Base-by-base conservation (phyloP, 2,329 filamentous ascomycete species). In the Simplicillium sp. region DNA sequence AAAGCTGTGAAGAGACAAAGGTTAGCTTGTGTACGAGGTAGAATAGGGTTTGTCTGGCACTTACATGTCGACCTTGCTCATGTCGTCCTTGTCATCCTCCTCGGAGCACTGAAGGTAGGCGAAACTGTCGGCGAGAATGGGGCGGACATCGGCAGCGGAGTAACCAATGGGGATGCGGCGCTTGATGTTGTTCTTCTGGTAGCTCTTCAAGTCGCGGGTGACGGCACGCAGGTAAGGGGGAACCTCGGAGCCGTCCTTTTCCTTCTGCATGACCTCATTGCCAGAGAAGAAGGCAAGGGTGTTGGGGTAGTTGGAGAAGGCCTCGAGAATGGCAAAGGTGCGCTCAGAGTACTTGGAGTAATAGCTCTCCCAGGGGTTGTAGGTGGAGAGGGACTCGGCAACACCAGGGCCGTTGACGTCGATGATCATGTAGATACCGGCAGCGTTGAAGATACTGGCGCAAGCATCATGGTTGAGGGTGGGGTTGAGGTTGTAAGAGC, bases 141-240 rank as follows among this genome's bases (percentile, higher is more conserved):
- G 65, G 45, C 84, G 80, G 34, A 90, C 85, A 57, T 89, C 84
- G 37, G 84, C 84, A 44, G 84, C 84, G 7, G 83, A 87, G 70
- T 89, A 89, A 35, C 84, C 84, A 43, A 88, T 82, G 16, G 84
- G 84, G 49, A 89, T 84, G 45, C 65, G 51, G 51, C 84, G 82
- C 55, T 77, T 70, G 45, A 75, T 66, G 55, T 84, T 77, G 55
- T 79, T 80, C 62, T 79, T 76, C 65, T 88, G 80, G 68, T 89
- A 89, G 58, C 80, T 82, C 71, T 86, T 87, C 59, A 89, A 70
- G 61, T 89, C 84, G 54, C 84, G 81, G 36, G 82, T 87, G 47
- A 87, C 77, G 46, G 84, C 84, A 61, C 79, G 73, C 50, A 82
- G 68, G 59, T 86, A 89, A n/a, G 78, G 81, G 34, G 83, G 82